Percentiles rank a stretch among this genome's conserved stretches.
Evolutionary conservation across 1,139 yeast species (phyloP).

Genomic region (Pichia sp.): DNA sequence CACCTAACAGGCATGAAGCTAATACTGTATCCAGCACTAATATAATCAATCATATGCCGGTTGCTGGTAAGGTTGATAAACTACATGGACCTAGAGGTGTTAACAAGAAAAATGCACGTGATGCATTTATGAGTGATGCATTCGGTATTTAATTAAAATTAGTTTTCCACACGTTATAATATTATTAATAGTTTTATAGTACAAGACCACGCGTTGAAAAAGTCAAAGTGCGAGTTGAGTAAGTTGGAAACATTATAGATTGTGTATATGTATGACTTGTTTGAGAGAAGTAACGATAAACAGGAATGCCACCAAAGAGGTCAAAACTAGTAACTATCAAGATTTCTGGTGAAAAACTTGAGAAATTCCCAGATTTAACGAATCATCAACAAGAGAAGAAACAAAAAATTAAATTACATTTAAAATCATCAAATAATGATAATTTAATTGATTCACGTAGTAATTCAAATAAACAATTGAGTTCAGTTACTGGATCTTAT

Average conservation of each 20-base stretch:
- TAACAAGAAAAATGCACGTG: slow-evolving; percentile 25
- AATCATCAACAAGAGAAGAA: slow-evolving; percentile 4
- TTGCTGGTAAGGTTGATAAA: slow-evolving; percentile 19
- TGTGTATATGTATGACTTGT: neutral
- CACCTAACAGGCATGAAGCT: neutral
- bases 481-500: neutral
- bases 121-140: slow-evolving; percentile 28
- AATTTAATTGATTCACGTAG: slow-evolving; percentile 1
- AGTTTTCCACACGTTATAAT: too few species aligned
- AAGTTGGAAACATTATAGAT: neutral
- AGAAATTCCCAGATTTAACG: slow-evolving; percentile 7
- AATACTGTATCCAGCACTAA: slow-evolving; percentile 14
- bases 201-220: neutral
- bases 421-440: neutral
- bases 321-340: slow-evolving; percentile 8
- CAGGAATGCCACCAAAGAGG: slow-evolving; percentile 6
- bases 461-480: slow-evolving; percentile 2
- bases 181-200: too few species aligned
- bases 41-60: slow-evolving; percentile 24
- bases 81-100: slow-evolving; percentile 21
- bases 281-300: neutral
- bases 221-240: neutral
- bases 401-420: neutral
- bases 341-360: slow-evolving; percentile 4
- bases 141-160: slow-evolving; percentile 28